phyloP scores from a whole-genome alignment of 768 basidiomycete species.

The Suillus tomentosus region DNA sequence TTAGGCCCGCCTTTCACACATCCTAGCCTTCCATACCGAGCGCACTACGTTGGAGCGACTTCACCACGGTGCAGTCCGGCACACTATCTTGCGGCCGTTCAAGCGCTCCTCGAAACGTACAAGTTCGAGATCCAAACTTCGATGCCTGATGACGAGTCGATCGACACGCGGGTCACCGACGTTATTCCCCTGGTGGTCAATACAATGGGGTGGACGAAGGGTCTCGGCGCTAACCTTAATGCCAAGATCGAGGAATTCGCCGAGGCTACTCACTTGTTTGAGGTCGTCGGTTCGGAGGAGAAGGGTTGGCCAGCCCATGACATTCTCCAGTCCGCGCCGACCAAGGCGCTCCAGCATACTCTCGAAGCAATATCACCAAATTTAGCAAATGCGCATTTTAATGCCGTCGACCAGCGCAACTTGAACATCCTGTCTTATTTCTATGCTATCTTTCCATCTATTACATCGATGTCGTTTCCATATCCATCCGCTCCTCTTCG shows the following conservation, averaged over 20 bases:
- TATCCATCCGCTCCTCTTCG: conserved; percentile 24
- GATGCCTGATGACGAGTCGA: conserved; percentile 29
- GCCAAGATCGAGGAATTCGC: conserved; percentile 66
- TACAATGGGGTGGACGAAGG: conserved; percentile 97
- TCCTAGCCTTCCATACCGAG: conserved; percentile 62
- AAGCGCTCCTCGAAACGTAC: conserved; percentile 66
- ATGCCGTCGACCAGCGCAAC: conserved; percentile 66
- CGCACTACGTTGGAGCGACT: conserved; percentile 82
- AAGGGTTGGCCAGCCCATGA: conserved; percentile 23
- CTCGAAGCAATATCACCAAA: conserved; percentile 50
- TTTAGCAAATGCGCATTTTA: conserved; percentile 28
- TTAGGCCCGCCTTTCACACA: conserved; percentile 90
- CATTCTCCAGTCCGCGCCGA: conserved; percentile 8
- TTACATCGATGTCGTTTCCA: conserved; percentile 12
- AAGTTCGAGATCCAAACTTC: conserved; percentile 61
- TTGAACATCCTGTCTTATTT: conserved; percentile 79
- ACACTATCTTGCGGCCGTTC: conserved; percentile 71
- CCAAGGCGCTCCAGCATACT: conserved; percentile 6
- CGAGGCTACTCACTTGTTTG: conserved; percentile 45
- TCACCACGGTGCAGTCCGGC: conserved; percentile 78
- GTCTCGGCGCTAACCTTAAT: conserved; percentile 83
- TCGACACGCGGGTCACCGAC: conserved; percentile 48
- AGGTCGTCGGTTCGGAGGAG: conserved; percentile 26
- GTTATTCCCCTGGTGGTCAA: conserved; percentile 86
- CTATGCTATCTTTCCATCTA: conserved; percentile 48